Percentiles rank a stretch among this genome's conserved stretches.
These are phyloP conservation scores for Flaveria linearis DNA, from an alignment of 129 eudicot species.

Conservation along the genomic window DNA sequence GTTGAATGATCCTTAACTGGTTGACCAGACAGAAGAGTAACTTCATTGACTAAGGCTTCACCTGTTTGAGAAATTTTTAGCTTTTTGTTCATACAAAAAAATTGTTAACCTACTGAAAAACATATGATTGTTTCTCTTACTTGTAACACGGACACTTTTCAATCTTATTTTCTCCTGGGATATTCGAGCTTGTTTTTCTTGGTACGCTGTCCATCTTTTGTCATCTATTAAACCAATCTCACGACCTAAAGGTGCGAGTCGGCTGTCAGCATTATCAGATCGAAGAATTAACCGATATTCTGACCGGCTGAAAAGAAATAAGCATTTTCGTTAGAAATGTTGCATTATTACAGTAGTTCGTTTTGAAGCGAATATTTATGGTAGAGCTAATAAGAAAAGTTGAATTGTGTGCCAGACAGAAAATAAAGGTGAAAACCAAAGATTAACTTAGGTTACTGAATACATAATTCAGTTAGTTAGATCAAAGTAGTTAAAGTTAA, in stretches of 20 bases:
- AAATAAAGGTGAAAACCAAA: neutral
- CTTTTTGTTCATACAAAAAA: constrained; percentile 2
- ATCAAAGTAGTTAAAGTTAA: neutral
- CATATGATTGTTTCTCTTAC: constrained; percentile 35
- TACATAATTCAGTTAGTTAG: neutral
- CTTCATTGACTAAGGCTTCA: constrained; percentile 71
- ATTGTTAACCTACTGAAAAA: neutral
- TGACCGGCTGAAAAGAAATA: constrained; percentile 65
- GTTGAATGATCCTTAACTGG: constrained; percentile 81
- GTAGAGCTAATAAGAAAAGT: too few relatives aligned
- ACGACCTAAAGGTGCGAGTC: constrained; percentile 86
- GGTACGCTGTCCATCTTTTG: constrained; percentile 69
- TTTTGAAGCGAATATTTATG: neutral
- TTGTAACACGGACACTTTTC: constrained; percentile 63
- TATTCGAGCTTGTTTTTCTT: constrained; percentile 78
- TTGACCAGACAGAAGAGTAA: constrained; percentile 63
- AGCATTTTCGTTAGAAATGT: constrained; percentile 7
- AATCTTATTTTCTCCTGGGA: constrained; percentile 78
- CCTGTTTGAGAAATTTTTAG: constrained; percentile 41
- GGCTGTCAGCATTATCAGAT: constrained; percentile 94
- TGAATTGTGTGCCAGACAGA: neutral
- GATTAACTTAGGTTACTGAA: neutral
- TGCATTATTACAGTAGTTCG: neutral
- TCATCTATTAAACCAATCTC: constrained; percentile 93
- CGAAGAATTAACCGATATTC: constrained; percentile 86